Evolutionary conservation across 345 rosid species (phyloP).

Genomic region (Gossypioides kirkii): DNA sequence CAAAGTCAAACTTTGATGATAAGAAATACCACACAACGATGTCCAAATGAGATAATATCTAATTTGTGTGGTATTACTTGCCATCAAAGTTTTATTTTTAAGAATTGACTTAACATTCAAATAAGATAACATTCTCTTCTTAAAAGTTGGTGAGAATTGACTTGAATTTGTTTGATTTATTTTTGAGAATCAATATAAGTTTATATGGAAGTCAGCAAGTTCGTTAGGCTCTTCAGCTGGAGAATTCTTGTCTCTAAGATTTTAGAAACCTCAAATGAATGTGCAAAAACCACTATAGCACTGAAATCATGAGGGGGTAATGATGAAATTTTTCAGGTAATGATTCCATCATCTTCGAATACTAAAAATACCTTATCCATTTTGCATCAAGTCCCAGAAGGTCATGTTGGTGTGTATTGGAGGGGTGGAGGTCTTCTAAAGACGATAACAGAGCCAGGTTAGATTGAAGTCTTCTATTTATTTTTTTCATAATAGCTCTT

Average conservation of each 20-base stretch:
- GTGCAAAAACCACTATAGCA: neutral
- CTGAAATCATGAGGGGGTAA: neutral
- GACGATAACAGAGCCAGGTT: constrained; percentile 65
- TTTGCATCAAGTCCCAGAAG: constrained; percentile 90
- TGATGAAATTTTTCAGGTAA: constrained; percentile 31
- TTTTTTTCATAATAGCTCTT: constrained; percentile 2
- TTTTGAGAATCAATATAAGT: neutral
- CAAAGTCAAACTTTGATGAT: too few relatives aligned
- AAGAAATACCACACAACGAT: too few relatives aligned
- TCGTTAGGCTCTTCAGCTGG: neutral
- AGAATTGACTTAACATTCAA: too few relatives aligned
- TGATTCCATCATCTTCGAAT: constrained; percentile 39
- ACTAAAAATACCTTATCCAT: constrained; percentile 36
- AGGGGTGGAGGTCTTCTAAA: constrained; percentile 85
- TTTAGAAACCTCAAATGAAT: neutral
- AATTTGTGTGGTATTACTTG: too few relatives aligned
- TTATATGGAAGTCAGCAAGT: neutral
- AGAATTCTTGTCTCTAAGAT: neutral
- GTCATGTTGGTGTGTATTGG: constrained; percentile 96
- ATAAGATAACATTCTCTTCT: neutral
- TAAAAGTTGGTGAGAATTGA: too few relatives aligned
- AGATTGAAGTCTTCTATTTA: neutral
- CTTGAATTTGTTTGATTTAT: neutral
- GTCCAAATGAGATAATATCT: too few relatives aligned
- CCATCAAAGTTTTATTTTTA: too few relatives aligned